Conservation (phyloP, 257 asterid species). For the Scutellaria barbata region DNA sequence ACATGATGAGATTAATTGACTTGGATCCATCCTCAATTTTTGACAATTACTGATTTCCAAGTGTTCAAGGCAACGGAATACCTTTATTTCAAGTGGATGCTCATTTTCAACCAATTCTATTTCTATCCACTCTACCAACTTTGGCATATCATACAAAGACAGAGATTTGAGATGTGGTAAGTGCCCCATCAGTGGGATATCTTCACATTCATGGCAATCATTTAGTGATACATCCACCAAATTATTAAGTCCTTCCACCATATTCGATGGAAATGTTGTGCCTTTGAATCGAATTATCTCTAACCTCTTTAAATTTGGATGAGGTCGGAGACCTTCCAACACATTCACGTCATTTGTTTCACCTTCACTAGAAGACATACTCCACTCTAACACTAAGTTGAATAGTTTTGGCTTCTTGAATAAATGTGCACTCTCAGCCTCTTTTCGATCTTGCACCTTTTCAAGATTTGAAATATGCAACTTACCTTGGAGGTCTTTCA, state of each 20-base stretch:
- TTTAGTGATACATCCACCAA: background rate
- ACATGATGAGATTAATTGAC: too few relatives aligned
- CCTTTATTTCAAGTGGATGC: background rate
- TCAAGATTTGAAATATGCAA: too few relatives aligned
- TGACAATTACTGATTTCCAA: background rate
- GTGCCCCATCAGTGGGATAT: slow-evolving; percentile 15
- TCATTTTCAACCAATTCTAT: too few relatives aligned
- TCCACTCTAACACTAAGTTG: background rate
- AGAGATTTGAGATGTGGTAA: slow-evolving; percentile 21
- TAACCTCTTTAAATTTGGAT: background rate
- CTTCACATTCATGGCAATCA: background rate
- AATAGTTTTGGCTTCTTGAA: background rate
- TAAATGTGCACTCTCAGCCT: background rate
- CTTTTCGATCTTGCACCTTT: too few relatives aligned
- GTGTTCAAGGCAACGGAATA: background rate
- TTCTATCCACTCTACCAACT: background rate
- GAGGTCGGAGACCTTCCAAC: slow-evolving; percentile 17
- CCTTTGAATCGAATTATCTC: background rate
- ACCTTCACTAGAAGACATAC: background rate
- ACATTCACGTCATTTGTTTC: slow-evolving; percentile 20
- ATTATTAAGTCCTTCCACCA: slow-evolving; percentile 14
- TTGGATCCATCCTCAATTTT: too few relatives aligned
- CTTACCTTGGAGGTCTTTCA: too few relatives aligned
- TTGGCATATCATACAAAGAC: background rate
- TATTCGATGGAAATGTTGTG: background rate